A percentile compares a stretch with the other conserved stretches of the same genome.
Conservation (phyloP, 305 asterid species). For the Coffea humblotiana region DNA sequence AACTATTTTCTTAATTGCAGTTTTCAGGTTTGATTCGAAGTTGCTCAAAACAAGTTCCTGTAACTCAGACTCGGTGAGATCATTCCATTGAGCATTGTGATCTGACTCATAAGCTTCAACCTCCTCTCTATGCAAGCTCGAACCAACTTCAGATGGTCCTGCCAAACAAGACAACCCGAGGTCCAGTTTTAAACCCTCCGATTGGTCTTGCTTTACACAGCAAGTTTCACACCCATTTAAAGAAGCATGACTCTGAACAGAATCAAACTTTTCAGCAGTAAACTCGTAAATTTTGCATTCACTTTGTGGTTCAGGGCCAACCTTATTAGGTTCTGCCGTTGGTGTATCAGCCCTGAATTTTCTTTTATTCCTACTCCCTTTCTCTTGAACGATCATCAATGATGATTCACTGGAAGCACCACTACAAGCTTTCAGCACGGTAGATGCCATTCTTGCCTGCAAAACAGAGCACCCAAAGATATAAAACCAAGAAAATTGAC, state of each 20-base stretch:
- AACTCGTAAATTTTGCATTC: slow-evolving; percentile 70
- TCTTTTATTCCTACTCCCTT: slow-evolving; percentile 87
- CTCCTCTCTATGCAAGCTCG: slow-evolving; percentile 48
- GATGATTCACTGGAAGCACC: slow-evolving; percentile 55
- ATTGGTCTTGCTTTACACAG: slow-evolving; percentile 44
- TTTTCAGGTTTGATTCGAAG: slow-evolving; percentile 73
- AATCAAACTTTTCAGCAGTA: slow-evolving; percentile 73
- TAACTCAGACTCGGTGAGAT: slow-evolving; percentile 77
- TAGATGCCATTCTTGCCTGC: slow-evolving; percentile 14
- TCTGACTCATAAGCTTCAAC: slow-evolving; percentile 46
- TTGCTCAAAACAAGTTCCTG: slow-evolving; percentile 76
- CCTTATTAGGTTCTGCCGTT: slow-evolving; percentile 50
- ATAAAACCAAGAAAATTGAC: slow-evolving; percentile 21
- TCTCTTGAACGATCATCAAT: slow-evolving; percentile 68
- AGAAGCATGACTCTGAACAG: slow-evolving; percentile 38
- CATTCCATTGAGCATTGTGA: slow-evolving; percentile 89
- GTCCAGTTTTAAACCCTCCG: slow-evolving; percentile 70
- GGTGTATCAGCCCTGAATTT: slow-evolving; percentile 97
- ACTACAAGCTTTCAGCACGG: slow-evolving; percentile 7
- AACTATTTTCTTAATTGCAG: slow-evolving; percentile 70
- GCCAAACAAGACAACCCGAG: slow-evolving; percentile 70
- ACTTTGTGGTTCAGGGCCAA: slow-evolving; percentile 46
- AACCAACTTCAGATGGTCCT: slow-evolving; percentile 46
- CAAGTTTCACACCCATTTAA: slow-evolving; percentile 62
- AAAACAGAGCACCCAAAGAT: neutral